A percentile compares a stretch with the other conserved stretches of the same genome.
These are phyloP conservation scores for Eimeria acervulina DNA, from an alignment of 169 alveolate genomes.

Conservation along the genomic window DNA sequence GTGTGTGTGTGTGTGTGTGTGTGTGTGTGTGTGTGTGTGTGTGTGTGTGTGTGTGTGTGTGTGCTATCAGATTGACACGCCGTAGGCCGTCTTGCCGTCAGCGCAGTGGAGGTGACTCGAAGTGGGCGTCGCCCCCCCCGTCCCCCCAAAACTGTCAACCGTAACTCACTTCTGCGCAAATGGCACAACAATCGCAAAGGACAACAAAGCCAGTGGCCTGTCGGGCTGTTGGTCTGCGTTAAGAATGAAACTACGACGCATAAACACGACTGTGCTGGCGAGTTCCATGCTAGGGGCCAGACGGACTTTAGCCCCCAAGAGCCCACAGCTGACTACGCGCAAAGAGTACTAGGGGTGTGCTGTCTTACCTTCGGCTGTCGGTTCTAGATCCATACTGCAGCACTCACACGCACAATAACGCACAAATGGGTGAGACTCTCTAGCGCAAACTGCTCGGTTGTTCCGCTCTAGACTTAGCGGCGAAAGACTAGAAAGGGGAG, in stretches of 20 bases:
- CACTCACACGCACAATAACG: not conserved
- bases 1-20: too few species aligned
- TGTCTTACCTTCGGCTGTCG: not conserved
- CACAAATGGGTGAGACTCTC: not conserved
- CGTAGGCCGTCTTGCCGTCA: not conserved
- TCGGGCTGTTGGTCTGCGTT: not conserved
- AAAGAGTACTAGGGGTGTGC: not conserved
- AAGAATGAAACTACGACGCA: not conserved
- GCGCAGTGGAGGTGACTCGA: not conserved
- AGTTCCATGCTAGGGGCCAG: not conserved
- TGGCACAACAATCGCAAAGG: not conserved
- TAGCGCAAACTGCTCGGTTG: not conserved
- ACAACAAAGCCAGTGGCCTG: not conserved
- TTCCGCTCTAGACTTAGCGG: not conserved
- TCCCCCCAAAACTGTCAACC: not conserved
- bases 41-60: too few species aligned
- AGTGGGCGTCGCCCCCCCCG: not conserved
- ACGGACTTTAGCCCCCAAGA: not conserved
- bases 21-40: too few species aligned
- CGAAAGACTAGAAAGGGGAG: not conserved
- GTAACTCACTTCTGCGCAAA: slow-evolving; percentile 5
- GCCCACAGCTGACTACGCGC: not conserved
- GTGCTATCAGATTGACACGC: too few species aligned
- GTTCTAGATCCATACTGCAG: not conserved
- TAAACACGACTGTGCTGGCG: not conserved